These are phyloP conservation scores for Blastobotrys parvus DNA, from an alignment of 805 yeast species.

Conservation along the genomic window DNA sequence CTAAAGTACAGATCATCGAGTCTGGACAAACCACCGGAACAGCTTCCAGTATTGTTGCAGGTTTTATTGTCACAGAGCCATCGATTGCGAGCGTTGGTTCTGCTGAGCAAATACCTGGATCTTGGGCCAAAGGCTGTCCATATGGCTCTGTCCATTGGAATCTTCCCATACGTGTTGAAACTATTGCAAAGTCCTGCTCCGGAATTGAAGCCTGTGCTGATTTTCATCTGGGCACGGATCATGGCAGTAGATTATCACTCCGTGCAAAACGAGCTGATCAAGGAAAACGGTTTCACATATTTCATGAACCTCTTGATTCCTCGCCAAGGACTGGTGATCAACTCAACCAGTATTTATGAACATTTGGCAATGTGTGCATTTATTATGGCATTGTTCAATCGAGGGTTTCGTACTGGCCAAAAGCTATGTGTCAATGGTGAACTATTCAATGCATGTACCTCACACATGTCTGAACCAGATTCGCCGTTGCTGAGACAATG, in stretches of 20 bases:
- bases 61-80: conserved; percentile 91
- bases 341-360: conserved; percentile 53
- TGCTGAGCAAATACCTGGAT: conserved; percentile 80
- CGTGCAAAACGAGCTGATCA: conserved; percentile 85
- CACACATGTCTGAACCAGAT: conserved; percentile 62
- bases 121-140: conserved; percentile 98
- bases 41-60: conserved; percentile 86
- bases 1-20: conserved; percentile 74
- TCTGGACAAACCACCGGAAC: conserved; percentile 84
- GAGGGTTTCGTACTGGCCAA: conserved; percentile 74
- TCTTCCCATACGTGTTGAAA: conserved; percentile 88
- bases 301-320: conserved; percentile 68
- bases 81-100: conserved; percentile 76
- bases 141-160: conserved; percentile 85
- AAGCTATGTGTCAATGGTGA: conserved; percentile 69
- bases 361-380: conserved; percentile 96
- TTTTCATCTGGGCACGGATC: conserved; percentile 95
- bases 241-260: conserved; percentile 90
- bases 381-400: conserved; percentile 74
- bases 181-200: conserved; percentile 91
- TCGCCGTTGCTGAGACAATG: conserved; percentile 86
- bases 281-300: conserved; percentile 84
- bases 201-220: conserved; percentile 86
- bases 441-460: conserved; percentile 56
- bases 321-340: conserved; percentile 22